Evolutionary conservation across 2,329 filamentous ascomycete species (phyloP).

Genomic region (Piedraia hortae): DNA sequence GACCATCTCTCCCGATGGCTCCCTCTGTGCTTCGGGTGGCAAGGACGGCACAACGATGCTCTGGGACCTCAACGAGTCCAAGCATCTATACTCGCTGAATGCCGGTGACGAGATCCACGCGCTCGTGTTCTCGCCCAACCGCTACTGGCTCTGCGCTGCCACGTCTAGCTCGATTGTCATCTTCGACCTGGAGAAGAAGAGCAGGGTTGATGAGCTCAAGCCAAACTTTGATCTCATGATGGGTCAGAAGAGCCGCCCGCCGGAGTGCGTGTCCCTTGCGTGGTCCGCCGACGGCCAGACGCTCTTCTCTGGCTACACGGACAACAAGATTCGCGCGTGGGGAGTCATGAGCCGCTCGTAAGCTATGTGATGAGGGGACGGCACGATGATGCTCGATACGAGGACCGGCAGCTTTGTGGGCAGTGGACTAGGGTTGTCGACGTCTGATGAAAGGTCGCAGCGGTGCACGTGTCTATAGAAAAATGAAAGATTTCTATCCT

Average conservation of each 20-base stretch:
- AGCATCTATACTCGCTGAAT: slow-evolving; percentile 99
- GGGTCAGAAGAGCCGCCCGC: slow-evolving; percentile 97
- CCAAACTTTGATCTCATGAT: slow-evolving; percentile 85
- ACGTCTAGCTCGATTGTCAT: slow-evolving; percentile 97
- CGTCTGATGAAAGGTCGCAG: slow-evolving; percentile 14
- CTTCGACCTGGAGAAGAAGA: slow-evolving; percentile 99
- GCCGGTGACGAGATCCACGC: slow-evolving; percentile 99
- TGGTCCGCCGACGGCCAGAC: slow-evolving; percentile 98
- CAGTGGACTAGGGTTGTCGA: slow-evolving; percentile 5
- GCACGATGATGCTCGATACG: slow-evolving; percentile 15
- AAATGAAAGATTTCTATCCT: no score
- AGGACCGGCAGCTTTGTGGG: slow-evolving; percentile 7
- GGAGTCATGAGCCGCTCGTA: slow-evolving; percentile 73
- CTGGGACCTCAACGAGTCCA: slow-evolving; percentile 99
- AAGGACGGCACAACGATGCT: slow-evolving; percentile 99
- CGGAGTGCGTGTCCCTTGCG: slow-evolving; percentile 89
- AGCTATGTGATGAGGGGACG: slow-evolving; percentile 2
- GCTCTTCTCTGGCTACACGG: slow-evolving; percentile 97
- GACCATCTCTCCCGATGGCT: slow-evolving; percentile 98
- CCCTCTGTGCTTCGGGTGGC: slow-evolving; percentile 92
- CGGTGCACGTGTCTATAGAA: slow-evolving; percentile 10
- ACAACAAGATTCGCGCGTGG: slow-evolving; percentile 97
- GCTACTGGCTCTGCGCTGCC: slow-evolving; percentile 99
- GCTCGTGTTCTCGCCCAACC: slow-evolving; percentile 99
- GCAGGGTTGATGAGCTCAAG: slow-evolving; percentile 99